Conservation (phyloP, 129 eudicot species). For the Chrysanthemum seticuspe region DNA sequence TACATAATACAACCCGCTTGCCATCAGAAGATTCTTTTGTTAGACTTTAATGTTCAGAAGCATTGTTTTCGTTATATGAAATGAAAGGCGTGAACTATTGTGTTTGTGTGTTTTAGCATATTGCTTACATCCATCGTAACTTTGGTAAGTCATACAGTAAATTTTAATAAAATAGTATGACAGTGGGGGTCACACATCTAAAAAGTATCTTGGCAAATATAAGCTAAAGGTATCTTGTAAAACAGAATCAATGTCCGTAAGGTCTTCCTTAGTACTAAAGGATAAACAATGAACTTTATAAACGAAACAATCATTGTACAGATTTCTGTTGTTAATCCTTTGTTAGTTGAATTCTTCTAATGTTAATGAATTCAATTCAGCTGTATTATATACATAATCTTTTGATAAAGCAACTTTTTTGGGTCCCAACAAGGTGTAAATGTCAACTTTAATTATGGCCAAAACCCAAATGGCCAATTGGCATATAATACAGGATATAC, state of each 20-base stretch:
- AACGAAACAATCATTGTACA: no score
- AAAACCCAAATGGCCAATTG: constrained; percentile 16
- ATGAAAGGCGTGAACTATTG: not conserved
- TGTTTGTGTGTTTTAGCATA: not conserved
- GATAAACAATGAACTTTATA: no score
- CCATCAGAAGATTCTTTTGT: not conserved
- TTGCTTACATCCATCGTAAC: not conserved
- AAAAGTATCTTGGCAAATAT: no score
- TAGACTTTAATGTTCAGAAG: not conserved
- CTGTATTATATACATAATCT: no score
- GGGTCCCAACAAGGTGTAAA: constrained; percentile 1
- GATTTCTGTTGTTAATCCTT: not conserved
- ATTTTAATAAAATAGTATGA: no score
- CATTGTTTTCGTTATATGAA: not conserved
- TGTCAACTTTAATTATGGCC: not conserved
- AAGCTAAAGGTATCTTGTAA: not conserved
- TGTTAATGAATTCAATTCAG: no score
- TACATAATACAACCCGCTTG: not conserved
- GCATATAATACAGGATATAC: constrained; percentile 6
- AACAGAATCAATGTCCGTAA: not conserved
- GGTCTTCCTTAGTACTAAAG: not conserved
- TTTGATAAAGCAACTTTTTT: no score
- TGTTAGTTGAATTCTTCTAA: constrained; percentile 1
- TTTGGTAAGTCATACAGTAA: not conserved
- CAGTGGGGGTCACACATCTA: no score